Conservation (phyloP, 2,329 filamentous ascomycete genomes). For the Didymella exigua region DNA sequence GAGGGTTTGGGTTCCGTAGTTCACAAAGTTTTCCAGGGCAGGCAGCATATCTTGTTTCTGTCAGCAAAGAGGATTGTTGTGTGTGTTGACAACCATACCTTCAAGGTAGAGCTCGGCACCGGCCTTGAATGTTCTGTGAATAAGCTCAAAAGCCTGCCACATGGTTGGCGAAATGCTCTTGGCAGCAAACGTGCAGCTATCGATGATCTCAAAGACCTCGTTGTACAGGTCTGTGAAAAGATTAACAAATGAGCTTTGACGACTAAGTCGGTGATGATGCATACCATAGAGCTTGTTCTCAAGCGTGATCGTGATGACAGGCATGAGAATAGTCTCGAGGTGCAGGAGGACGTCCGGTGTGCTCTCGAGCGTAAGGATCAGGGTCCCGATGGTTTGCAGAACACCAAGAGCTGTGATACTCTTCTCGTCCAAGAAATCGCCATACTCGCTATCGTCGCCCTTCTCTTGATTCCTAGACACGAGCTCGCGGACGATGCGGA, state of each 20-base stretch:
- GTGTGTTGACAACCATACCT: slow-evolving; percentile 39
- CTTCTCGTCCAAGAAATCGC: slow-evolving; percentile 96
- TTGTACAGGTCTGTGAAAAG: slow-evolving; percentile 79
- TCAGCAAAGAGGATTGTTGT: slow-evolving; percentile 11
- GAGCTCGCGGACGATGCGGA: slow-evolving; percentile 89
- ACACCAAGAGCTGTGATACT: slow-evolving; percentile 97
- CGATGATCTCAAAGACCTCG: slow-evolving; percentile 98
- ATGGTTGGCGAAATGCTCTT: slow-evolving; percentile 95
- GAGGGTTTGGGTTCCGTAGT: slow-evolving; percentile 83
- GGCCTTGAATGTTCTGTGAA: slow-evolving; percentile 95
- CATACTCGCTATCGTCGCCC: slow-evolving; percentile 77
- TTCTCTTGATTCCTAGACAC: slow-evolving; percentile 81
- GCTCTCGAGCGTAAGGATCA: slow-evolving; percentile 95
- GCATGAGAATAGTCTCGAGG: slow-evolving; percentile 95
- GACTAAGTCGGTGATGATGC: slow-evolving; percentile 21
- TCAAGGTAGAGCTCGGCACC: slow-evolving; percentile 97
- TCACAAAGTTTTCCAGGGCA: slow-evolving; percentile 95
- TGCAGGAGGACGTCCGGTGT: slow-evolving; percentile 94
- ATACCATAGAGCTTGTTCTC: slow-evolving; percentile 95
- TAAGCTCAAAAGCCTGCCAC: slow-evolving; percentile 98
- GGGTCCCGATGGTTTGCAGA: slow-evolving; percentile 93
- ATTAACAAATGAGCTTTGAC: slow-evolving; percentile 24
- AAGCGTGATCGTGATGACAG: slow-evolving; percentile 91
- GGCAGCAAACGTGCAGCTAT: slow-evolving; percentile 97
- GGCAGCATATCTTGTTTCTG: slow-evolving; percentile 80